Evolutionary conservation across 352 stramenopile species (phyloP).

Genomic region (Saprolegnia diclina): DNA sequence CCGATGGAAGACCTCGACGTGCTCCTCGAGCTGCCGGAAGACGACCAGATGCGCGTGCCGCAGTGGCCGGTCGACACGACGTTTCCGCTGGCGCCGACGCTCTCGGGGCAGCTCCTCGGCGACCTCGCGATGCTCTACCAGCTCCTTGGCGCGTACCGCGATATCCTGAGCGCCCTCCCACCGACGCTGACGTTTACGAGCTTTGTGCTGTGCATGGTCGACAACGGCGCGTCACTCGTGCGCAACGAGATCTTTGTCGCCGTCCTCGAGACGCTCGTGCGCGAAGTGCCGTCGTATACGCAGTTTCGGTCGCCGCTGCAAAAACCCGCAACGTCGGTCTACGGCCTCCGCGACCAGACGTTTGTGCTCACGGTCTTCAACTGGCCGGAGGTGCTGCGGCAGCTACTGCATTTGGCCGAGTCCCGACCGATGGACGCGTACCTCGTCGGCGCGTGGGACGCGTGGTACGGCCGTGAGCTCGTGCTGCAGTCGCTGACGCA

Average conservation of each 20-base stretch:
- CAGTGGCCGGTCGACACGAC: conserved; percentile 39
- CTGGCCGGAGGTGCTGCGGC: conserved; percentile 78
- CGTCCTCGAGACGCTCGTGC: conserved; percentile 60
- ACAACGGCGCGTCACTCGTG: conserved; percentile 41
- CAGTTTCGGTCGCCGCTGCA: neutral
- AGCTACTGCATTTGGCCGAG: conserved; percentile 67
- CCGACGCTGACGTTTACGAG: conserved; percentile 53
- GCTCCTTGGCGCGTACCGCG: conserved; percentile 67
- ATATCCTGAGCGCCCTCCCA: conserved; percentile 53
- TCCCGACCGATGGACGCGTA: conserved; percentile 47
- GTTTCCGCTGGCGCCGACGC: conserved; percentile 29
- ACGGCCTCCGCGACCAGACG: conserved; percentile 63
- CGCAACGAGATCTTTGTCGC: conserved; percentile 67
- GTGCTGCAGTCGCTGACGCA: conserved; percentile 77
- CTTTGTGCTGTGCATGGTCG: conserved; percentile 42
- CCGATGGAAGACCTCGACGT: conserved; percentile 68
- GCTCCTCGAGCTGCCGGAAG: conserved; percentile 43
- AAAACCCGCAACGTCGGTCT: conserved; percentile 25
- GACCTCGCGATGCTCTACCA: conserved; percentile 78
- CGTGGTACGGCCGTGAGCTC: conserved; percentile 50
- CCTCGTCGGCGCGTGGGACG: conserved; percentile 34
- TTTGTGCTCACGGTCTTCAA: conserved; percentile 70
- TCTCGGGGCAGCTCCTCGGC: conserved; percentile 54
- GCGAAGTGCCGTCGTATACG: neutral
- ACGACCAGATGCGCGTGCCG: conserved; percentile 34